Conservation (phyloP, 768 basidiomycete genomes). For the Suillus decipiens region DNA sequence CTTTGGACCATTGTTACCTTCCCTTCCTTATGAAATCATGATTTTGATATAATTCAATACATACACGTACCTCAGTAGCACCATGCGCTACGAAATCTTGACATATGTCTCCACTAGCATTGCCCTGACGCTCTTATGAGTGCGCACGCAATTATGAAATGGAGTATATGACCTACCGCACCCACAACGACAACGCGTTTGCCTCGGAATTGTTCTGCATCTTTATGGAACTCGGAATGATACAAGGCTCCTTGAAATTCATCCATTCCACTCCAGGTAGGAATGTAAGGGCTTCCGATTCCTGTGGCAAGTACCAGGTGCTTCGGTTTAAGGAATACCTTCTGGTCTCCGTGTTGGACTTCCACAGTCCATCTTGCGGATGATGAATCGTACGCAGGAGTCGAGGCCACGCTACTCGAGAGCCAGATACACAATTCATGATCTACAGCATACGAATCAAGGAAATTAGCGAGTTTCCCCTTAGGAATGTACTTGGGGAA, state of each 20-base stretch:
- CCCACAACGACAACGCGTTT: neutral
- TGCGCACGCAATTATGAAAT: neutral
- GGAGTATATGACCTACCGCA: neutral
- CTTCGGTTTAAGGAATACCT: neutral
- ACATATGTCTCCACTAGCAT: neutral
- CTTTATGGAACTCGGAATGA: neutral
- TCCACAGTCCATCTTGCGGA: neutral
- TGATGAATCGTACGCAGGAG: neutral
- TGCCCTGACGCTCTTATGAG: neutral
- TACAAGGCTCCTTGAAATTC: neutral
- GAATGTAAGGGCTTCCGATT: neutral
- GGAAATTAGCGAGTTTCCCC: neutral
- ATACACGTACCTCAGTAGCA: neutral
- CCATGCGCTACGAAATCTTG: neutral
- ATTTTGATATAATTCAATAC: neutral
- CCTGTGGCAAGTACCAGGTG: neutral
- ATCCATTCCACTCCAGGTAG: neutral
- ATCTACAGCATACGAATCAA: neutral
- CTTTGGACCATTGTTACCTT: slow-evolving; percentile 1
- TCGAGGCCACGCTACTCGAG: neutral
- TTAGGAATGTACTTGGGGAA: neutral
- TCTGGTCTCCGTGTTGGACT: neutral
- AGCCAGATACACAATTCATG: neutral
- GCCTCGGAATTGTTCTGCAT: neutral
- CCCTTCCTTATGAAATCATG: neutral